Base-by-base conservation (phyloP, 2,329 filamentous ascomycete genomes). In the Sclerotinia minor region DNA sequence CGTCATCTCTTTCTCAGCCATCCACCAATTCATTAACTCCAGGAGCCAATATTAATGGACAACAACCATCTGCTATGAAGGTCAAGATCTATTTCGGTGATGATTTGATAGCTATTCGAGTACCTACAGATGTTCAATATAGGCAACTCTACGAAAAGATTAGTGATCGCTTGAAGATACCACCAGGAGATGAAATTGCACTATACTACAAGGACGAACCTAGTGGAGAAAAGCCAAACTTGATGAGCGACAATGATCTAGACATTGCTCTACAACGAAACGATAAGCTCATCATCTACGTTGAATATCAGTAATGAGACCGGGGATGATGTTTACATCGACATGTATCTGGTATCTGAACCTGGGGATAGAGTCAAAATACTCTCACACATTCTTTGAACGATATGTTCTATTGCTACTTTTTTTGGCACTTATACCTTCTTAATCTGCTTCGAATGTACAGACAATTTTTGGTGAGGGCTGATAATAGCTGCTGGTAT, bases 31-130 rank as follows among this genome's bases (percentile, higher is more conserved):
- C 85, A 7, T 78, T 88, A 68, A 82, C 83, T 13, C 82, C 82
- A 0, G 82, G 80, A 24, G 77, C 83, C 64, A 80, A 79, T 69
- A 72, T 73, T 60, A 73, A 69, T 24, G 65, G 49, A n/a, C 75
- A 71, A 60, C 72, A 72, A 64, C 49, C 73, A 57, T 80, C 84
- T 9, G 85, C 87, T 4, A 89, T 97, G 82, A 98, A 97, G 79
- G 91, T 98, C 77, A 98, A 98, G 81, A 90, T 97, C 65, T 95
- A 92, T 81, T 97, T 92, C 81, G 91, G 94, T 72, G 90, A 94
- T 69, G 94, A 97, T 73, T 87, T 96, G 67, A 94, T 97, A 72
- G 91, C 95, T 55, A 93, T 99, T 75, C 89, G 94, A 45, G 92
- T 98, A 67, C 90, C 94, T 0, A 85, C 85, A 1, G 91, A 96